Evolutionary conservation across 139 green algal genomes (phyloP).

Genomic region (Monoraphidium neglectum): DNA sequence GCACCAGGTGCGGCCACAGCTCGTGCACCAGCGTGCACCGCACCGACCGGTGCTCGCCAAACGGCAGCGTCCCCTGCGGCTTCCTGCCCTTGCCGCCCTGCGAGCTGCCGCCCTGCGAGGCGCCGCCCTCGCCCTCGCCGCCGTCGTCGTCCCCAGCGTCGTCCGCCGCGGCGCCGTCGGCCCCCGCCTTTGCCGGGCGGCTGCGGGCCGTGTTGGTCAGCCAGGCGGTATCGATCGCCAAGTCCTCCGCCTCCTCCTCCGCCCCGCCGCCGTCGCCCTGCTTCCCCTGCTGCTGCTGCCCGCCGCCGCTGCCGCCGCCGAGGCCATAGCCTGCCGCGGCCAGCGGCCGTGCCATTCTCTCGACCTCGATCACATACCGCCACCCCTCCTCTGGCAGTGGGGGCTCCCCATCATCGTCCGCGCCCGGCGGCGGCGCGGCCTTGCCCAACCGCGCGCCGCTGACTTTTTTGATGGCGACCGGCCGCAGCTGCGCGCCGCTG

Average conservation of each 20-base stretch:
- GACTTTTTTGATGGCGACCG: slow-evolving; percentile 20
- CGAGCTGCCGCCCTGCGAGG: slow-evolving; percentile 7
- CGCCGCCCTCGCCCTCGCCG: neutral
- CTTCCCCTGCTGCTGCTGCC: neutral
- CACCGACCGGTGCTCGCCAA: slow-evolving; percentile 26
- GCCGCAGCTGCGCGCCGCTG: slow-evolving; percentile 20
- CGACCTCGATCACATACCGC: slow-evolving; percentile 30
- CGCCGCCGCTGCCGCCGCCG: neutral
- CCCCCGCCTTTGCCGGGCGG: neutral
- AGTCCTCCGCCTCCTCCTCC: neutral
- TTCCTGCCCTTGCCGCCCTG: neutral
- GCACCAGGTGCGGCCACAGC: slow-evolving; percentile 24
- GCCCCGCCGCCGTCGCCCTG: neutral
- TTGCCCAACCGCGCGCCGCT: neutral
- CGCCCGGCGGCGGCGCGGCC: neutral
- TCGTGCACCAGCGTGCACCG: slow-evolving; percentile 21
- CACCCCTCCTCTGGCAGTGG: slow-evolving; percentile 15
- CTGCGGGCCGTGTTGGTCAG: neutral
- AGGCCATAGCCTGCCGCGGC: neutral
- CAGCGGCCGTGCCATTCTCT: slow-evolving; percentile 7
- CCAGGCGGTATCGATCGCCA: neutral
- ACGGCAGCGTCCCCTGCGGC: slow-evolving; percentile 3
- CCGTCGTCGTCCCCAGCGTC: neutral
- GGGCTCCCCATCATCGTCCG: neutral
- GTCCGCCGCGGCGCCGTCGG: neutral